Conservation (phyloP, 2,329 filamentous ascomycete species). For the Pestalotiopsis sp. region DNA sequence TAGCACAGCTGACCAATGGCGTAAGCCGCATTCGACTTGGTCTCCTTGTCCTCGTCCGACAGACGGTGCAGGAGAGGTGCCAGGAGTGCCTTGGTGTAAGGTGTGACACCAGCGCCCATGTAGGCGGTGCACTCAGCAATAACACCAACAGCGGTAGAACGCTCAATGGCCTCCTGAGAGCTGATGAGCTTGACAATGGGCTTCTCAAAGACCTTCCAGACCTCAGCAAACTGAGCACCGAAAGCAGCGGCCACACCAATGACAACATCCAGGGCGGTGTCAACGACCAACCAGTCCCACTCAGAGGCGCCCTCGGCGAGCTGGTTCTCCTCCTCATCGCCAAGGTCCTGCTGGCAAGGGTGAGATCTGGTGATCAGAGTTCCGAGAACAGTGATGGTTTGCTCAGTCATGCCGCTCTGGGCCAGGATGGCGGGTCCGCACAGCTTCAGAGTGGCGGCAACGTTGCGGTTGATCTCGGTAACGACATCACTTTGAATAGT, state of each 20-base stretch:
- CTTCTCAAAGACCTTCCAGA: conserved; percentile 97
- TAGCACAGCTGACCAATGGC: conserved; percentile 84
- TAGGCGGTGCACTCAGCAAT: conserved; percentile 88
- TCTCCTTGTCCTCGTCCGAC: conserved; percentile 85
- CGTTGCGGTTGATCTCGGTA: conserved; percentile 92
- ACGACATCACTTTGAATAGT: conserved; percentile 70
- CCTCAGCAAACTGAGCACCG: conserved; percentile 77
- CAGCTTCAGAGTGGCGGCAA: conserved; percentile 86
- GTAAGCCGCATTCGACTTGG: conserved; percentile 94
- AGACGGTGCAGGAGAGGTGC: conserved; percentile 85
- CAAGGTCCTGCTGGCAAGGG: conserved; percentile 89
- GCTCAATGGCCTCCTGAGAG: conserved; percentile 84
- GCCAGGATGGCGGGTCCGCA: conserved; percentile 86
- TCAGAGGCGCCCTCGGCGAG: conserved; percentile 81
- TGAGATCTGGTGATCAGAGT: conserved; percentile 88
- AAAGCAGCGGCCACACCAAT: conserved; percentile 83
- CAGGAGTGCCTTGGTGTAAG: conserved; percentile 76
- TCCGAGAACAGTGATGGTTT: conserved; percentile 74
- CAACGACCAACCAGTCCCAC: conserved; percentile 96
- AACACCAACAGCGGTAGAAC: conserved; percentile 86
- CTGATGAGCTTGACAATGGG: conserved; percentile 85
- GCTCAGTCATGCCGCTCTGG: conserved; percentile 72
- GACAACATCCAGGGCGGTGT: conserved; percentile 90
- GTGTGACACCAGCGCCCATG: conserved; percentile 80
- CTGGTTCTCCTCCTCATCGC: conserved; percentile 76